phyloP scores from a whole-genome alignment of 2,329 filamentous ascomycete genomes.

The Nothomitra cinnamomea region DNA sequence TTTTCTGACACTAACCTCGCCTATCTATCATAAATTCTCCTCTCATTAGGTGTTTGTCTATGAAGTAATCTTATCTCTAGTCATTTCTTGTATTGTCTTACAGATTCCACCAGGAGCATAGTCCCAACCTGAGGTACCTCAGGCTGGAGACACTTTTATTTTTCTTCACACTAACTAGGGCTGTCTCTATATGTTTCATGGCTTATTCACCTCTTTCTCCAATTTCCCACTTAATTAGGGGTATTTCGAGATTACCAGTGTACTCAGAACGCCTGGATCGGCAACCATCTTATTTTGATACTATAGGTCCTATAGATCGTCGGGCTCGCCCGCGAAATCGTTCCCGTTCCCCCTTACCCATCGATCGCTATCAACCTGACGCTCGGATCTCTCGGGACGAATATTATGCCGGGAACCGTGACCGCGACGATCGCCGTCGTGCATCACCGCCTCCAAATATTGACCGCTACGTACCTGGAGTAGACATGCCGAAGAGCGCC shows the following conservation, averaged over 20 bases:
- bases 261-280: too few species aligned
- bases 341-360: slow-evolving; percentile 52
- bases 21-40: too few species aligned
- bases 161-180: too few species aligned
- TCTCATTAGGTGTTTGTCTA: too few species aligned
- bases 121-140: too few species aligned
- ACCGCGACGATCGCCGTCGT: slow-evolving; percentile 46
- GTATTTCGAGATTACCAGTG: slow-evolving; percentile 32
- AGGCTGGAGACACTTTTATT: too few species aligned
- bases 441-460: slow-evolving; percentile 51
- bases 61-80: too few species aligned
- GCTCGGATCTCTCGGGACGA: slow-evolving; percentile 41
- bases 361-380: slow-evolving; percentile 64
- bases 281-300: background rate
- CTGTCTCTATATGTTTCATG: too few species aligned
- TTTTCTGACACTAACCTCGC: too few species aligned
- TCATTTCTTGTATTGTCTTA: too few species aligned
- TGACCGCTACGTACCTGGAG: slow-evolving; percentile 69
- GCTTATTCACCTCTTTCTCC: slow-evolving; percentile 5
- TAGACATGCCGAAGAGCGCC: slow-evolving; percentile 36
- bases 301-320: slow-evolving; percentile 14
- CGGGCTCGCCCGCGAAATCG: slow-evolving; percentile 34
- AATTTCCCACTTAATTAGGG: slow-evolving; percentile 14
- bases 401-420: slow-evolving; percentile 35
- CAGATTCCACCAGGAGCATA: too few species aligned